Conservation (phyloP, 1,284 basidiomycete genomes). For the Hemileia vastatrix region DNA sequence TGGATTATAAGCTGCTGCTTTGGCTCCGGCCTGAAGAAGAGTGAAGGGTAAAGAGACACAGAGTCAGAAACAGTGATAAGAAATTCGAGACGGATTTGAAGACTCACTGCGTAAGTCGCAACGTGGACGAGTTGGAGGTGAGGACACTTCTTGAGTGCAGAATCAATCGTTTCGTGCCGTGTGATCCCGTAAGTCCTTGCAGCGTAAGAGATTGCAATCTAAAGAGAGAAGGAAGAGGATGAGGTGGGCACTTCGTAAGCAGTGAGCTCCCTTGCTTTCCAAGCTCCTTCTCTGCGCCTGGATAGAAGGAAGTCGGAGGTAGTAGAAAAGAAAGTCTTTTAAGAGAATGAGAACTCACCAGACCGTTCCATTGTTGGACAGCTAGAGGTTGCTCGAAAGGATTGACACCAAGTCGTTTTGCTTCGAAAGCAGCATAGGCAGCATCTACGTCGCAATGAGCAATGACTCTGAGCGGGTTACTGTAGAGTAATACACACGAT, state of each 20-base stretch:
- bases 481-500: constrained; percentile 10
- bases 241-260: too few species aligned
- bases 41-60: background rate
- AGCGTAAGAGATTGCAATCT: constrained; percentile 90
- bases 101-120: constrained; percentile 29
- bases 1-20: too few species aligned
- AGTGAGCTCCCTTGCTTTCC: too few species aligned
- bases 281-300: background rate
- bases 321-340: background rate
- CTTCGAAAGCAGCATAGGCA: constrained; percentile 60
- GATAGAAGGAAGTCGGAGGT: background rate
- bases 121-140: constrained; percentile 34
- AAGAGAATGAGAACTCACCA: constrained; percentile 33
- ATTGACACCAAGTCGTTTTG: constrained; percentile 65
- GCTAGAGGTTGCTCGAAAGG: constrained; percentile 63
- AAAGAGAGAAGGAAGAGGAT: background rate
- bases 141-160: constrained; percentile 31
- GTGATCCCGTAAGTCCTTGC: constrained; percentile 83
- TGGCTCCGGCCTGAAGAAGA: too few species aligned
- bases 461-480: constrained; percentile 51
- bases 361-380: constrained; percentile 78
- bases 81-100: too few species aligned
- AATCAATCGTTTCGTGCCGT: constrained; percentile 45
- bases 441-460: constrained; percentile 90
- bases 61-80: background rate